Base-by-base conservation (phyloP, 345 rosid genomes). In the Arabidopsis suecica region DNA sequence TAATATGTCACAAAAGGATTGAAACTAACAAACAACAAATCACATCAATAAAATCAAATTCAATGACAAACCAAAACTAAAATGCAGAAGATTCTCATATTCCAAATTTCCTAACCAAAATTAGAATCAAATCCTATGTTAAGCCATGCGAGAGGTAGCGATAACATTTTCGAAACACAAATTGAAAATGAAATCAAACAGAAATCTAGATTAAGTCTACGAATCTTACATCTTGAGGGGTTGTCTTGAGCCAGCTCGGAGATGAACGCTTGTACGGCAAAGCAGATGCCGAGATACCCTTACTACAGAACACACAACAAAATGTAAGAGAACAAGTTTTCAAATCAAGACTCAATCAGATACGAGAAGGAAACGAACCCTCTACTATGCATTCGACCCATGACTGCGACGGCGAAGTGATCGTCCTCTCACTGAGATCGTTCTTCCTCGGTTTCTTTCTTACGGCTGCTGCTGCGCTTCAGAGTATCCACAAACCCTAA, bases 281-380 rank as follows among this genome's bases (percentile, higher is more conserved):
- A 62, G 94, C 94, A n/a, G 97, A 89, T 55, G 89, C 84, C 2
- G 91, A 87, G 70, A 87, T 87, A 63, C 91, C 91, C 84, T 87
- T 87, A 7, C 82, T 79, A 66, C 58, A 60, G 3, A 41, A 48
- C 63, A 67, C 16, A 69, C 55, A 69, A 61, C 38, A 65, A 41
- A 34, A 12, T 34, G 94, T 88, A 65, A 74, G 48, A 25, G 7
- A 45, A 38, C 42, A n/a, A 22, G 12, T 11, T 37, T 3, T 23
- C 16, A 3, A 40, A 41, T 10, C 61, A n/a, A 9, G 9, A 59
- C 13, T 18, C 4, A 55, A 37, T 59, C 47, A 60, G 18, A 65
- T 12, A 16, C 13, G 10, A 30, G 11, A 68, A 34, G 28, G 49
- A 37, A 60, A 20, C 68, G 61, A 22, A 78, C 88, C 87, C 88